Evolutionary conservation across 1,284 basidiomycete species (phyloP).

Genomic region (Baeospora myosura): DNA sequence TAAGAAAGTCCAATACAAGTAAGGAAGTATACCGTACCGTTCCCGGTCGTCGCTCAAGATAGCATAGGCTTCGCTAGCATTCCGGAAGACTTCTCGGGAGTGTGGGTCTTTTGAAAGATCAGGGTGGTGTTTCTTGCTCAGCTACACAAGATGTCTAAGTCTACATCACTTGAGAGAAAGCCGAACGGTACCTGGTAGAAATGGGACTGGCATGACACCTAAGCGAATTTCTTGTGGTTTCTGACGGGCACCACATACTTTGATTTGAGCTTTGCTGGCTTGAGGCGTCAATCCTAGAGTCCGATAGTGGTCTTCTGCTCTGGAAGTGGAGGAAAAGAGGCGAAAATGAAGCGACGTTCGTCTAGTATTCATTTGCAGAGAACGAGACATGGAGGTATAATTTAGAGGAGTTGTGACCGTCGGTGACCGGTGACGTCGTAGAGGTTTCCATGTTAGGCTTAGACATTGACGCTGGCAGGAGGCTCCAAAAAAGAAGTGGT

Average conservation of each 20-base stretch:
- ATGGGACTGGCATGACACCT: slow-evolving; percentile 27
- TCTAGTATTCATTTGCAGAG: no score
- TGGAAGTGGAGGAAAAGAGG: slow-evolving; percentile 6
- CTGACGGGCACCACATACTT: slow-evolving; percentile 24
- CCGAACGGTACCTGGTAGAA: slow-evolving; percentile 31
- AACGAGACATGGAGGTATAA: no score
- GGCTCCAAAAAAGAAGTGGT: no score
- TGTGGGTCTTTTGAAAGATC: slow-evolving; percentile 36
- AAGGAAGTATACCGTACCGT: slow-evolving; percentile 19
- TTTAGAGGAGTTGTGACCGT: no score
- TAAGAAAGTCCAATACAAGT: not conserved
- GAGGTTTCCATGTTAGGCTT: no score
- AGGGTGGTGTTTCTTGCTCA: slow-evolving; percentile 40
- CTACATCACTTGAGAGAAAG: not conserved
- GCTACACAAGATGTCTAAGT: slow-evolving; percentile 18
- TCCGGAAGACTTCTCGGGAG: slow-evolving; percentile 28
- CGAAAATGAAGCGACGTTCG: not conserved
- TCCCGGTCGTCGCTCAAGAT: slow-evolving; percentile 34
- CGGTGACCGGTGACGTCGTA: no score
- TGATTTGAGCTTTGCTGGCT: slow-evolving; percentile 39
- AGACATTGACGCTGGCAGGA: no score
- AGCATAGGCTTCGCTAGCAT: slow-evolving; percentile 35
- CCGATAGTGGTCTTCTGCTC: slow-evolving; percentile 28
- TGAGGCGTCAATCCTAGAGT: slow-evolving; percentile 31
- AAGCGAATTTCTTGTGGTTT: slow-evolving; percentile 3